phyloP scores from a whole-genome alignment of 2,329 filamentous ascomycete species.

The Fusarium protoensiforme region DNA sequence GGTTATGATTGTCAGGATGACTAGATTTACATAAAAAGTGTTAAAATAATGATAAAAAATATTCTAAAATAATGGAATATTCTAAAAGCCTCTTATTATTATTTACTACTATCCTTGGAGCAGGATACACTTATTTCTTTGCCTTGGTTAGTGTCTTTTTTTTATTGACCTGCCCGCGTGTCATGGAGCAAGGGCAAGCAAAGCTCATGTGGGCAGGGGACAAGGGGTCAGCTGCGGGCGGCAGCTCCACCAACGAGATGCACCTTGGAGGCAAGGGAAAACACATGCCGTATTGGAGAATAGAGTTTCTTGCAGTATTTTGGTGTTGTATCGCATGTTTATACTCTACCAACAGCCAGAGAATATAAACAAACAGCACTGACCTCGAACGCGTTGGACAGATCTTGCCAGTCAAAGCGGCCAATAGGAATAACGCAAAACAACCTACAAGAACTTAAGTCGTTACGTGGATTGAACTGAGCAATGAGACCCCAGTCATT shows the following conservation, averaged over 20 bases:
- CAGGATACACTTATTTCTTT: not conserved
- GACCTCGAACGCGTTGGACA: not conserved
- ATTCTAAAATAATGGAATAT: not conserved
- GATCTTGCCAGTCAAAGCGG: not conserved
- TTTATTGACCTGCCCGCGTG: not conserved
- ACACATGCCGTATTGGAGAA: not conserved
- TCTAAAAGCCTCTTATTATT: not conserved
- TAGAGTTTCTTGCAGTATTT: not conserved
- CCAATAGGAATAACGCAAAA: not conserved
- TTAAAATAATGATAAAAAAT: not conserved
- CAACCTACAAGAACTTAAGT: not conserved
- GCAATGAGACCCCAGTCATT: not conserved
- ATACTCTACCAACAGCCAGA: not conserved
- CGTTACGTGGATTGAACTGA: not conserved
- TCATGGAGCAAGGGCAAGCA: not conserved
- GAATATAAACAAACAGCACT: not conserved
- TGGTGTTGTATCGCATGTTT: not conserved
- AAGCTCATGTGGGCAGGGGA: slow-evolving; percentile 6
- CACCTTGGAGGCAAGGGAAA: not conserved
- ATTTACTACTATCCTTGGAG: not conserved
- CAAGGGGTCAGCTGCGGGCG: not conserved
- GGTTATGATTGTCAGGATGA: too few species aligned
- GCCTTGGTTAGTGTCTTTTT: not conserved
- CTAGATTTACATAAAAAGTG: not conserved
- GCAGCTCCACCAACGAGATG: not conserved